Conservation (phyloP, 306 rosid genomes). For the Inga leiocalycina region DNA sequence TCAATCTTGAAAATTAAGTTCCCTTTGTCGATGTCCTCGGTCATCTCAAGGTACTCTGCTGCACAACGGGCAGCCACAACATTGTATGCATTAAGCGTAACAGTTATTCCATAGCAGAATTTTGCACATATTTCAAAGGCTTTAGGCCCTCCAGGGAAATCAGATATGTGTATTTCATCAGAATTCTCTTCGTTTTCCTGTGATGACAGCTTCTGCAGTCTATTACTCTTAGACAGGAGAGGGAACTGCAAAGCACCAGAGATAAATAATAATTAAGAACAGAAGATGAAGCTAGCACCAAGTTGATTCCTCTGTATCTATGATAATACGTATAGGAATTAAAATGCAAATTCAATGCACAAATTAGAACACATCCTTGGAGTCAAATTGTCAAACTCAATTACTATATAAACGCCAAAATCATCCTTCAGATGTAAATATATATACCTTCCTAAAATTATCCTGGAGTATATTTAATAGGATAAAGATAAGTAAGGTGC, state of each 20-base stretch:
- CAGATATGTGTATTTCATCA: conserved; percentile 66
- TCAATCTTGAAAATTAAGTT: conserved; percentile 87
- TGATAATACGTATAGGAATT: not conserved
- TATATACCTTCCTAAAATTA: not conserved
- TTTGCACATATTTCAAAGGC: conserved; percentile 95
- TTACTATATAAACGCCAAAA: not conserved
- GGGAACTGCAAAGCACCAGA: conserved; percentile 67
- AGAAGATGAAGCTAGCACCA: not conserved
- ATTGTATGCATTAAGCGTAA: conserved; percentile 93
- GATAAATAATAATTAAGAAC: not conserved
- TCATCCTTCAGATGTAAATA: not conserved
- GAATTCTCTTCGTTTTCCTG: conserved; percentile 67
- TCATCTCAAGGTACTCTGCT: conserved; percentile 95
- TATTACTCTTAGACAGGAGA: conserved; percentile 85
- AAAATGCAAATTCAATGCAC: not conserved
- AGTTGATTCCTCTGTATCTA: not conserved
- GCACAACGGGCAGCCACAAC: conserved; percentile 99
- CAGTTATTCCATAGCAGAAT: conserved; percentile 97
- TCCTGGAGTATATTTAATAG: not conserved
- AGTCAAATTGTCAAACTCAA: not conserved
- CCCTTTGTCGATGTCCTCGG: conserved; percentile 77
- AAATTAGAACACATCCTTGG: not conserved
- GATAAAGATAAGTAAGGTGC: conserved; percentile 13
- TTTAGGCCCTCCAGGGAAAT: conserved; percentile 95
- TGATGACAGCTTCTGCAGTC: conserved; percentile 61